phyloP scores from a whole-genome alignment of 306 rosid genomes.

The Arachis hypogaea region DNA sequence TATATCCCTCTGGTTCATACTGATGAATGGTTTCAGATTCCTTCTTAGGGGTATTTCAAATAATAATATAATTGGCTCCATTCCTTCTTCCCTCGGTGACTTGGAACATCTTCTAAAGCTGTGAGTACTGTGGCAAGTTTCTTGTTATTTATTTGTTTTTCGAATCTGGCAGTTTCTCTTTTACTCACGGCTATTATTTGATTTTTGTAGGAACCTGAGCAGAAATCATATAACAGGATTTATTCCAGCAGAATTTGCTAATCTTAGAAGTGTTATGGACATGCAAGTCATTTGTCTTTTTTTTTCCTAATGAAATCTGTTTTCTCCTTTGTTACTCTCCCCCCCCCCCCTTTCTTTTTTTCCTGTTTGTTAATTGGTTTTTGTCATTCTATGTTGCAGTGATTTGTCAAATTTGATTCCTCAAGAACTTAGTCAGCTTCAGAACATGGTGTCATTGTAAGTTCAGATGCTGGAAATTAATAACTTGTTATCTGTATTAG shows the following conservation, averaged over 20 bases:
- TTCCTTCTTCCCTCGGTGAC: no score
- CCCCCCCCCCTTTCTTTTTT: neutral
- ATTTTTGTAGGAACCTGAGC: slow-evolving; percentile 75
- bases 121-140: no score
- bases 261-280: slow-evolving; percentile 90
- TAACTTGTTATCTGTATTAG: neutral
- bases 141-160: no score
- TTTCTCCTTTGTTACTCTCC: no score
- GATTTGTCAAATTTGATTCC: slow-evolving; percentile 91
- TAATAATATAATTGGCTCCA: no score
- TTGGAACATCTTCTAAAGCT: no score
- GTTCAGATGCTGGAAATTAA: slow-evolving; percentile 34
- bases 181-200: no score
- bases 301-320: neutral
- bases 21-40: slow-evolving; percentile 6
- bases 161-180: no score
- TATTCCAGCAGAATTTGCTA: slow-evolving; percentile 95
- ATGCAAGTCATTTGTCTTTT: slow-evolving; percentile 55
- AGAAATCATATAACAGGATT: slow-evolving; percentile 70
- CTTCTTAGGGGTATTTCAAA: no score
- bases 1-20: slow-evolving; percentile 3
- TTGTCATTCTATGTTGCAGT: slow-evolving; percentile 51
- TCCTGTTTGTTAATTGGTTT: neutral
- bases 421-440: slow-evolving; percentile 89
- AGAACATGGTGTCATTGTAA: slow-evolving; percentile 80